Evolutionary conservation across 345 rosid genomes (phyloP), one percentile per base, ranked within the genome.

Genomic region (Arabidopsis arenosa): DNA sequence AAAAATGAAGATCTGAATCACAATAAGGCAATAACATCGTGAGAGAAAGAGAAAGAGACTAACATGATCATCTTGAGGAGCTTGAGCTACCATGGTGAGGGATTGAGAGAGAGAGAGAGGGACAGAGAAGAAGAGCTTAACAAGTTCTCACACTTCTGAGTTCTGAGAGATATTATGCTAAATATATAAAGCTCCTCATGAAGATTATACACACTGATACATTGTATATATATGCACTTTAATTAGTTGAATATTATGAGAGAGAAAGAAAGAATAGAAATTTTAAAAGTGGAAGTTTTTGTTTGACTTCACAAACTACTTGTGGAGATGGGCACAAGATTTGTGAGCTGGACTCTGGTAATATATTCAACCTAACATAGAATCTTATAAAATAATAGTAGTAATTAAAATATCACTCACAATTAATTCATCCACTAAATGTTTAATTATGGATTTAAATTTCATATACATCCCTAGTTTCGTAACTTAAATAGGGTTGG

Each of bases 291-390:
- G 21, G 69, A 72, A 66, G 41, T 72, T 78, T 72, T 72, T 72
- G 77, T 78, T 78, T 78, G 81, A 78, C 81, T 66, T 66, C 51
- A 58, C 77, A 72, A 66, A 51, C 81, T 72, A 72, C 57, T 58
- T 72, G 73, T 69, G 73, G 64, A 21, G 67, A 72, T 72, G 81
- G 81, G 63, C 73, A 39, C 54, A 56, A 2, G 68, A 57, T 37
- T 56, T 58, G 9, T 72, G 68, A 66, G 73, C 81, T 72, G 77
- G 61, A 64, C 7, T 57, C 47, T 65, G 56, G 63, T 77, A 13
- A 9, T 43, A 26, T 76, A 35, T 63, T 5, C 33, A 44, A 76
- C 41, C 5, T 48, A 53, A 32, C 40, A 30, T 9, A 7, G 7
- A 58, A 28, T 75, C 35, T 32, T 67, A 1, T 40, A 56, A 28